Evolutionary conservation across 2,329 filamentous ascomycete genomes (phyloP), one percentile per base, ranked within the genome.

Genomic region (Sporothrix mexicana): DNA sequence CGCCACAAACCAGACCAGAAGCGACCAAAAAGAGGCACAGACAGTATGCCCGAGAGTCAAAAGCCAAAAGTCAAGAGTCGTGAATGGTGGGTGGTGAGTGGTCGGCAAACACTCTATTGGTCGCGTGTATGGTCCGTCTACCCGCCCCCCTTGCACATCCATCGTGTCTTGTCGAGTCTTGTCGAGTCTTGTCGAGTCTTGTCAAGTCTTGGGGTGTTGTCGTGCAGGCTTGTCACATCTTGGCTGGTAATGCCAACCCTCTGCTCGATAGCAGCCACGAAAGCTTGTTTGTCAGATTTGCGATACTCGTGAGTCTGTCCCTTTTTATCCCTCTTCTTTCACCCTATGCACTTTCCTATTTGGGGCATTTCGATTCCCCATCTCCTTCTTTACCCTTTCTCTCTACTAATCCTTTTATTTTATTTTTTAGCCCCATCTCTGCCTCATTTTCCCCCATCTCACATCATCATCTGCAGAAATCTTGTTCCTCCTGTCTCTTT

Each of bases 71-170:
- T 36, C 30, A 36, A 36, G 30, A 36, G 30, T 36, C 30, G 30
- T 8, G 15, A 51, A 17, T 10, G 12, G 66, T 53, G 9, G 25
- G 36, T 59, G 55, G 6, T 61, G 59, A 6, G 13, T 66, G 41
- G 61, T 13, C 41, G 41, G 41, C 61, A 47, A 5, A 15, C 51
- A 41, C 30, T 69, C 30, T 45, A 15, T 25, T 57, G 10, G 36
- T 36, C 69, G 69, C 45, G 45, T 64, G 57, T 53, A 23, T 64
- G 47, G 57, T 53, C 69, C 57, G 69, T 45, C 36, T 64, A 53
- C 17, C 57, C 69, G 57, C 8, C 25, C 36, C 12, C 41, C 13
- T 47, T 36, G 25, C 36, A 59, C 36, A 47, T 23, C 59, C 13
- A 17, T 20, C 30, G 30, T 36, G 30, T 17, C 17, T 5, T 7